These are phyloP conservation scores for Allantophomopsis lycopodina DNA, from an alignment of 2,329 filamentous ascomycete species.

Conservation along the genomic window DNA sequence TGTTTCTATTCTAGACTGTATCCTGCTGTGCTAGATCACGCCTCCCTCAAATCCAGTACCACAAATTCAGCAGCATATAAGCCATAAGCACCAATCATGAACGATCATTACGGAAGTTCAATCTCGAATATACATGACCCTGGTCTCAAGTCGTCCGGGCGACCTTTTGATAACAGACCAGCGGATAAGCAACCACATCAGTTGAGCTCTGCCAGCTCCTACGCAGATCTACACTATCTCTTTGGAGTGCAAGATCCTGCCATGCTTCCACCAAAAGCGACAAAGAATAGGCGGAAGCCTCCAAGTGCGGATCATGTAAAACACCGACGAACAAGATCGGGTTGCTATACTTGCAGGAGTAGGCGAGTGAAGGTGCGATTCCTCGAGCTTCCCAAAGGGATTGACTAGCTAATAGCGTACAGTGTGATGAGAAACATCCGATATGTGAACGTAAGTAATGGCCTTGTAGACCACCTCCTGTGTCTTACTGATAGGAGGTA, in stretches of 20 bases:
- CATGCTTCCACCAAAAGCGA: conserved; percentile 14
- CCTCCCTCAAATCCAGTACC: too few relatives aligned
- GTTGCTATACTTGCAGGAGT: conserved; percentile 84
- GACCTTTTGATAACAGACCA: too few relatives aligned
- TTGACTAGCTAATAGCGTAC: conserved; percentile 11
- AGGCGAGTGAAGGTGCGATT: conserved; percentile 63
- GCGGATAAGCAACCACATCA: conserved; percentile 1
- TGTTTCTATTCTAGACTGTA: too few relatives aligned
- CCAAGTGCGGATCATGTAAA: conserved; percentile 43
- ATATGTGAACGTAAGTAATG: conserved; percentile 68
- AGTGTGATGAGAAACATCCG: conserved; percentile 87
- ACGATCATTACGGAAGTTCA: too few relatives aligned
- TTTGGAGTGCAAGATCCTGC: conserved; percentile 14
- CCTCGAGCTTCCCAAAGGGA: not conserved
- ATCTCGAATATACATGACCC: too few relatives aligned
- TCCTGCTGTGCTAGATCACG: too few relatives aligned
- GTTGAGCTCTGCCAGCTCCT: conserved; percentile 14
- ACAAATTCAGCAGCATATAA: too few relatives aligned
- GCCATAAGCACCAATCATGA: too few relatives aligned
- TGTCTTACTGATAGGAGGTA: conserved; percentile 13
- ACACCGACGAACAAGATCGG: conserved; percentile 83
- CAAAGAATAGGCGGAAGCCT: conserved; percentile 15
- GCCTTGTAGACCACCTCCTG: not conserved
- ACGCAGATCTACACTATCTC: conserved; percentile 15
- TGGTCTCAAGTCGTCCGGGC: too few relatives aligned